Evolutionary conservation across 345 rosid genomes (phyloP).

Genomic region (Gossypium stocksii): DNA sequence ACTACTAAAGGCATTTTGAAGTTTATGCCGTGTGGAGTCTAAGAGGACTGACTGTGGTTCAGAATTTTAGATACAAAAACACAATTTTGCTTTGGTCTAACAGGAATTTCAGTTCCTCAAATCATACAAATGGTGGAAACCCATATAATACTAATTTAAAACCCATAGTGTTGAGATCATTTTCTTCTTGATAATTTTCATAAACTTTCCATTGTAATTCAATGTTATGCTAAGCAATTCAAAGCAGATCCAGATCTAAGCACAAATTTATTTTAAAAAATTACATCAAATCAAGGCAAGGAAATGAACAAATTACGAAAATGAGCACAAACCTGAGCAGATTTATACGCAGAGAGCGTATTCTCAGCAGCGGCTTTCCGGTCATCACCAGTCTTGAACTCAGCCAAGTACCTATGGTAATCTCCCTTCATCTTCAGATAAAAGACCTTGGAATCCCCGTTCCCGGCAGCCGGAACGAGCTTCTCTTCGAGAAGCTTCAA

Average conservation of each 20-base stretch:
- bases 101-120: background rate
- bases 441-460: conserved; percentile 1
- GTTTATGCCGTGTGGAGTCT: background rate
- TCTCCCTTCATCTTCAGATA: conserved; percentile 6
- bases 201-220: background rate
- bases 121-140: background rate
- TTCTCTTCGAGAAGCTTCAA: background rate
- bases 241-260: background rate
- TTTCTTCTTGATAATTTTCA: background rate
- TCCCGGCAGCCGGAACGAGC: background rate
- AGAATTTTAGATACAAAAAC: background rate
- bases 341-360: background rate
- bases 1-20: background rate
- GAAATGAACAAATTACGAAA: background rate
- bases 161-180: background rate
- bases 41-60: background rate
- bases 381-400: conserved; percentile 1
- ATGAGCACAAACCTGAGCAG: conserved; percentile 1
- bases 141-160: background rate
- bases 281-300: background rate
- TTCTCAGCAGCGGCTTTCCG: background rate
- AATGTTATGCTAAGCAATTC: background rate
- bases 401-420: conserved; percentile 6
- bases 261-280: background rate
- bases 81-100: background rate